Conservation (phyloP, 2,329 filamentous ascomycete species). For the Xylaria hypoxylon region DNA sequence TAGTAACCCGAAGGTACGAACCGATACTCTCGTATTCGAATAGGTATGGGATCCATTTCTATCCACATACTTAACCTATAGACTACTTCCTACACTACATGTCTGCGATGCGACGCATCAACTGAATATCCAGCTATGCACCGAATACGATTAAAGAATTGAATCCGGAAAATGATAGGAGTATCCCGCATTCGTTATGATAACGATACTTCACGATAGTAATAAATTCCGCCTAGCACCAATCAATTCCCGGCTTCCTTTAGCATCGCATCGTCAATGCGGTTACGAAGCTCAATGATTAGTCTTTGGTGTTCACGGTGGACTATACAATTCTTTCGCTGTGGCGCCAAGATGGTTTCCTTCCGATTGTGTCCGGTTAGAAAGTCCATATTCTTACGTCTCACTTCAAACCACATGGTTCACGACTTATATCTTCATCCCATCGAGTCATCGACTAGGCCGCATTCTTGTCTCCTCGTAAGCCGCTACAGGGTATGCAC, state of each 20-base stretch:
- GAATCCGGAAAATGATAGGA: too few species aligned
- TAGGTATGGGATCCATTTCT: background rate
- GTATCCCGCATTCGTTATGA: background rate
- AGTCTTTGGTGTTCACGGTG: too few species aligned
- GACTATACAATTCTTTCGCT: too few species aligned
- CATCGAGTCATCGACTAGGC: background rate
- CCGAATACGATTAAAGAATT: background rate
- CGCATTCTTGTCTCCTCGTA: background rate
- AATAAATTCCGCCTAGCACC: background rate
- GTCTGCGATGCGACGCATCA: too few species aligned
- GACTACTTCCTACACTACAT: too few species aligned
- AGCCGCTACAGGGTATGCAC: background rate
- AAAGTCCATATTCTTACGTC: background rate
- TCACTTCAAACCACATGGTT: background rate
- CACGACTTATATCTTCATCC: background rate
- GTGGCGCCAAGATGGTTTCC: too few species aligned
- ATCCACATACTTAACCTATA: too few species aligned
- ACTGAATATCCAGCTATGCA: too few species aligned
- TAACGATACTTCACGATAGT: background rate
- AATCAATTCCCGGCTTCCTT: too few species aligned
- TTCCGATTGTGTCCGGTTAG: too few species aligned
- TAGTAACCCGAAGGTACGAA: background rate
- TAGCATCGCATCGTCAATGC: too few species aligned
- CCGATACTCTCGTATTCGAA: slow-evolving; percentile 20
- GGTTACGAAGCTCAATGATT: too few species aligned